Base-by-base conservation (phyloP, 306 rosid species). In the Cucurbita argyrosperma region DNA sequence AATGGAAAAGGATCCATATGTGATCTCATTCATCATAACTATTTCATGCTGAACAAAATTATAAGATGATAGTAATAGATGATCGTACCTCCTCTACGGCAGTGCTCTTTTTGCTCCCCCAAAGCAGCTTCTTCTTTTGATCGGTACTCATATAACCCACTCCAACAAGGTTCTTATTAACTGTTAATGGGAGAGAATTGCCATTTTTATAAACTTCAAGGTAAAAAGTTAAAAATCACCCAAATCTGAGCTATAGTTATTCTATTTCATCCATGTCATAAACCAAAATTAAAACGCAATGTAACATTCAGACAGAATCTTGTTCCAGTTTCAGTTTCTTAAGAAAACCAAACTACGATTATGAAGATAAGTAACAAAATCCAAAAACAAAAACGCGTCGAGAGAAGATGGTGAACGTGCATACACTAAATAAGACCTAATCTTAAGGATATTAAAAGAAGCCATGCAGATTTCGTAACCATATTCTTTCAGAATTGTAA, bases 101-200 rank as follows among this genome's bases (percentile, higher is more conserved):
- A 74, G 90, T 80, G 64, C 76, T 87, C 84, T 85, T 95, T 76
- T 95, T 95, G 85, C 80, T 78, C 15, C 97, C 97, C 99, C 99
- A 95, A 84, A 95, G 76, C 76, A 95, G 85, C 86, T 95, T 95
- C 92, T 95, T 95, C 91, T 95, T 95, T 79, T 91, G 97, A 79
- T 95, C 99, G 73, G 97, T 72, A 78, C 97, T 89, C 96, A 91
- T 80, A 83, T 76, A 79, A 72, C 88, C 86, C 65, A 64, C 89
- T 45, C 97, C 92, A 59, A 77, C 85, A 76, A 91, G 88, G 82
- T 91, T 95, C 83, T 61, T 89, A 79, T 95, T 95, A 65, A 91
- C 99, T 95, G 81, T 47, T 83, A 69, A 39, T 23, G 56, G 63
- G 60, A 70, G 26, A 57, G 35, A 18, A 19, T 15, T 2, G 23